Evolutionary conservation across 441 rosid species (phyloP), one percentile per base, ranked within the genome.

Genomic region (Metrosideros polymorpha): DNA sequence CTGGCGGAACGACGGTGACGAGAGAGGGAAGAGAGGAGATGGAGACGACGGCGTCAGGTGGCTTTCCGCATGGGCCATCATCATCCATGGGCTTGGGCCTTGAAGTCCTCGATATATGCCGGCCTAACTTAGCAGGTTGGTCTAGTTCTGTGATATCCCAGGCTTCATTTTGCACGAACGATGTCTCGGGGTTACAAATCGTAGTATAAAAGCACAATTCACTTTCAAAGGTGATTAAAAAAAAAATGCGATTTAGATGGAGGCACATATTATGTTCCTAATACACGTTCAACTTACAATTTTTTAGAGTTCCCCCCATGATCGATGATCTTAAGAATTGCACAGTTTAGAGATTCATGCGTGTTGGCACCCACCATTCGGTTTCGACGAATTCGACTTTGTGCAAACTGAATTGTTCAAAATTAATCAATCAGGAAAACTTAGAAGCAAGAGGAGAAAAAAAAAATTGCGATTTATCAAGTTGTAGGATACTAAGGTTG

Each of bases 401-500:
- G 8, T 9, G 45, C 25, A 66, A 19, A 66, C 3, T 9, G 29
- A 66, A 66, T 66, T 35, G 14, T 66, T 27, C 45, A 2, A 1
- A 19, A 9, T 3, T 35, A 66, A 66, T 59, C 71, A 15, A 35
- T 66, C 27, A 0, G 27, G 22, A 66, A 32, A 35, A 66, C n/a
- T 66, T 19, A 35, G 15, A 35, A 35, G 77, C 9, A 19, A 22
- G 45, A 0, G 4, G 14, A 66, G 14, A 17, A 66, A 7, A 17
- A 66, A 7, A 32, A 2, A 18, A 32, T 29, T 8, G 24, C 6
- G 0, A 61, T 0, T 0, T 61, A 61, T 1, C 2, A 0, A 0
- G 25, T 15, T 17, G 76, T 59, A 29, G 22, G 71, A 29, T 39
- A 59, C 14, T 29, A 6, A n/a, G n/a, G n/a, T n/a, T n/a, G n/a